Base-by-base conservation (phyloP, 2,329 filamentous ascomycete genomes). In the Trichoderma semiorbis region DNA sequence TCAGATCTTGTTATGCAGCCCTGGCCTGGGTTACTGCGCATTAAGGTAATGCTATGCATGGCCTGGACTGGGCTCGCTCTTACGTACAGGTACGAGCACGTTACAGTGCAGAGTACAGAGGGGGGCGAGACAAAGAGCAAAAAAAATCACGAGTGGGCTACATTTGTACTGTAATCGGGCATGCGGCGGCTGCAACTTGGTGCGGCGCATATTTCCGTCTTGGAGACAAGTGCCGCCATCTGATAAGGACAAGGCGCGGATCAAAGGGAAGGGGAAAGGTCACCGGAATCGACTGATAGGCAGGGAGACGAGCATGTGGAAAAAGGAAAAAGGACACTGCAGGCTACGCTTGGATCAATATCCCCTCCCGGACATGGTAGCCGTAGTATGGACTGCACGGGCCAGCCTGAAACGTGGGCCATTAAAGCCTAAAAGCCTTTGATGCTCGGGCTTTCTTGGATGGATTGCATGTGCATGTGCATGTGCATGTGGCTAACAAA, bases 1-100 rank as follows among this genome's bases (percentile, higher is more conserved):
- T 69, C 66, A 69, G 66, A 69, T 69, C 66, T 69, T 50, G 66
- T 60, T 47, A 47, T 61, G 66, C 66, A 60, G 55, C 34, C 53
- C 34, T 30, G 63, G n/a, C 26, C 43, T 32, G 62, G 28, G 39
- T 32, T 32, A 36, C 30, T 66, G 30, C 63, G 66, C 55, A 50
- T 60, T 47, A 26, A 32, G 11, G 47, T 53, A 53, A 24, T 36
- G 47, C 63, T 18, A 28, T 57, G 63, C 39, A 36, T 36, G 28
- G 18, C 30, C 26, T 39, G 16, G 16, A 39, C 16, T 43, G 39
- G 39, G 39, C 39, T 53, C 28, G 14, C 24, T 39, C 47, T 39
- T 66, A 34, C 47, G 30, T 26, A 24, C 47, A 53, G 47, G 21
- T 21, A 30, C 30, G 57, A 60, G 57, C 32, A 34, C 30, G 32